Evolutionary conservation across 352 stramenopile species (phyloP).

Genomic region (Thalassiosira livingstoniorum): DNA sequence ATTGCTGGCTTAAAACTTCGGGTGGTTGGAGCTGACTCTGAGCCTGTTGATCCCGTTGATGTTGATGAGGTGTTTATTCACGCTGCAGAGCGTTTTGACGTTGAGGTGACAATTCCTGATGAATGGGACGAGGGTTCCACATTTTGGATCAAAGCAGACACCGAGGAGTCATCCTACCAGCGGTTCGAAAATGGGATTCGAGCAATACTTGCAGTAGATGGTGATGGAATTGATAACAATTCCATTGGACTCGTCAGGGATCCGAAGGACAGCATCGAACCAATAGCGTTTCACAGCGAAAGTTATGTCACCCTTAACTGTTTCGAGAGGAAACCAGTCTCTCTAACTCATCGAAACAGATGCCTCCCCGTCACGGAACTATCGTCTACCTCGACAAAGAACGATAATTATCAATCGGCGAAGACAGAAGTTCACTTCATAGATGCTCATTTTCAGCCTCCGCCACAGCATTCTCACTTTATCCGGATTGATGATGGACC

Average conservation of each 20-base stretch:
- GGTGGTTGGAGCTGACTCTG: constrained; percentile 34
- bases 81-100: constrained; percentile 39
- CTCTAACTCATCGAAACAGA: not conserved
- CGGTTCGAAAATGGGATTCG: constrained; percentile 42
- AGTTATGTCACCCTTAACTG: not conserved
- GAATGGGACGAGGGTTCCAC: not conserved
- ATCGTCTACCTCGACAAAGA: no score
- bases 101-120: constrained; percentile 30
- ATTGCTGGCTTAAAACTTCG: constrained; percentile 36
- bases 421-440: constrained; percentile 29
- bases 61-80: constrained; percentile 36
- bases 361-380: no score
- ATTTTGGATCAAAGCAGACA: constrained; percentile 48
- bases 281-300: not conserved
- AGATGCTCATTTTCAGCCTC: constrained; percentile 32
- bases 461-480: constrained; percentile 25
- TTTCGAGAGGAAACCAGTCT: constrained; percentile 1
- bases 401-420: no score
- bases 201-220: constrained; percentile 20
- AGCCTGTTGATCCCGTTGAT: constrained; percentile 24
- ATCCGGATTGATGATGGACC: constrained; percentile 25
- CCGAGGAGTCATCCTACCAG: constrained; percentile 31
- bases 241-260: constrained; percentile 3
- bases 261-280: not conserved
- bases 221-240: not conserved